A percentile compares a stretch with the other conserved stretches of the same genome.
These are phyloP conservation scores for Candida anglica DNA, from an alignment of 805 yeast genomes.

Conservation along the genomic window DNA sequence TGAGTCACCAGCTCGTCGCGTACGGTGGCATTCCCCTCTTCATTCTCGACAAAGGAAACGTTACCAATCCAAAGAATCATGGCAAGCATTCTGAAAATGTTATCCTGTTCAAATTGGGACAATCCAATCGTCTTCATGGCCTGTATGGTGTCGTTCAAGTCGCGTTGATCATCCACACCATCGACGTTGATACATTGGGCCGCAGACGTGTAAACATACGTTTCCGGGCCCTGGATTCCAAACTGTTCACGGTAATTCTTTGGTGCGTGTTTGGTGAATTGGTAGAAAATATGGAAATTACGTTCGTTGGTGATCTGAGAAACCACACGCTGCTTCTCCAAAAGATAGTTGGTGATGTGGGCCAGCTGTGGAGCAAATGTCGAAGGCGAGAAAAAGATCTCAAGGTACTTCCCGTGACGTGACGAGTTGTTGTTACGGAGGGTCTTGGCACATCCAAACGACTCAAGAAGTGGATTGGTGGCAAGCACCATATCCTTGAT, in stretches of 20 bases:
- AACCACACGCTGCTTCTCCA: conserved; percentile 97
- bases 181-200: conserved; percentile 84
- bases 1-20: conserved; percentile 88
- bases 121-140: conserved; percentile 92
- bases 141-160: conserved; percentile 71
- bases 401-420: conserved; percentile 90
- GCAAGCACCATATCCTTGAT: conserved; percentile 98
- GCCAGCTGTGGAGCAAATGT: conserved; percentile 90
- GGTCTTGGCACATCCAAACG: conserved; percentile 93
- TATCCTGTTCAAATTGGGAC: conserved; percentile 78
- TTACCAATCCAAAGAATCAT: conserved; percentile 94
- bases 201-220: conserved; percentile 82
- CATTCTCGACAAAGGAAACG: conserved; percentile 78
- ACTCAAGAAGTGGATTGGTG: conserved; percentile 87
- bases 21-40: conserved; percentile 77
- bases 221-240: conserved; percentile 94
- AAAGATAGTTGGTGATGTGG: conserved; percentile 87
- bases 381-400: conserved; percentile 72
- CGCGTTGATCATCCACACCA: conserved; percentile 78
- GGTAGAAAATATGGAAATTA: conserved; percentile 96
- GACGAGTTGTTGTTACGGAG: conserved; percentile 85
- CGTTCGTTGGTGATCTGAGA: conserved; percentile 89
- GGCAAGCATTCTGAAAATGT: conserved; percentile 80
- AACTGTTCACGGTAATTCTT: conserved; percentile 75
- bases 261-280: conserved; percentile 87